Evolutionary conservation across 1,284 basidiomycete genomes (phyloP), one percentile per base, ranked within the genome.

Genomic region (Puccinia coronata): DNA sequence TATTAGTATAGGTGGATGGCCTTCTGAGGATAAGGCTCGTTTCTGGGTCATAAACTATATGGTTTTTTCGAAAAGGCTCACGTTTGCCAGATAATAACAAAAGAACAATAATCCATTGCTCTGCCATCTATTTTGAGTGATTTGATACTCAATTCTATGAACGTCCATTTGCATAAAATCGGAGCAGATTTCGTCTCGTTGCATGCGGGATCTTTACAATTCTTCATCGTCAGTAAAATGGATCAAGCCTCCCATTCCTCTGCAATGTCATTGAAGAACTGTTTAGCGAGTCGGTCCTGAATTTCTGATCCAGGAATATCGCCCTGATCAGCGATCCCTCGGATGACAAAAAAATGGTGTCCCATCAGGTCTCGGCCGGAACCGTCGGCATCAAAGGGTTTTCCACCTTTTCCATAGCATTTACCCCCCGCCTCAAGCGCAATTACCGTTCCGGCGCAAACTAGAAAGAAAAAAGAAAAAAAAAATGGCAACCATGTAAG

Each of bases 391-490:
- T 78, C 57, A 72, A 81, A 65, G n/a, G 55, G 31, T 70, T 82
- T 81, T 28, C 39, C 65, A 57, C 55, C 47, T 59, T 43, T 81
- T 34, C 70, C 93, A 36, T 91, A 92, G 43, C 92, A 90, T 31
- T 91, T 88, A 34, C 92, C 91, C 8, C 95, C 95, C 0, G 96
- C 93, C 86, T 98, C 96, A 82, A 93, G 89, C 0, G 93, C 93
- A 83, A 99, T 96, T 82, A 96, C 91, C n/a, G 94, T 91, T 0
- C 95, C 96, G 0, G 96, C 92, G 88, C 91, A 86, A 0, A 84
- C 87, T 87, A 86, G 8, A 28, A 75, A 53, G 14, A 34, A 28
- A 51, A 34, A 2, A 34, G 16, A 16, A 16, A 3, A 49, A 43
- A 43, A 9, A 41, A 31, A 34, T n/a, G 41, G n/a, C n/a, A n/a